These are phyloP conservation scores for Carex kokanica DNA, from an alignment of 176 grass and related monocot genomes.

Conservation along the genomic window DNA sequence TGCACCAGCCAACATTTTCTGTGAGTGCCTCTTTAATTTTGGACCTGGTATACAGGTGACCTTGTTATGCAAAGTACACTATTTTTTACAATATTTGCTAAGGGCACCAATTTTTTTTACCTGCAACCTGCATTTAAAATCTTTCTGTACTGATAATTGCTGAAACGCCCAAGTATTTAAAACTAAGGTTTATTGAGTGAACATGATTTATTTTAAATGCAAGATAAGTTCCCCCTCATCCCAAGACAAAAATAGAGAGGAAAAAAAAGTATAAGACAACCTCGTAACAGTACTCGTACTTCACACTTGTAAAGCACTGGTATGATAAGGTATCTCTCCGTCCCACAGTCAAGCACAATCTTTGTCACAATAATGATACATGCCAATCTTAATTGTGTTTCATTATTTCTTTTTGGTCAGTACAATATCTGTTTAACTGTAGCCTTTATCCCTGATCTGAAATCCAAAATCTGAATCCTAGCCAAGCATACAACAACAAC, in stretches of 20 bases:
- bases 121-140: not conserved
- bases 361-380: not conserved
- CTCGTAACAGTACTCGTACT: not conserved
- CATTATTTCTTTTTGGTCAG: not conserved
- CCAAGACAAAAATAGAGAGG: not conserved
- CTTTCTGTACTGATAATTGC: not conserved
- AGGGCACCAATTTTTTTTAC: not conserved
- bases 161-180: not conserved
- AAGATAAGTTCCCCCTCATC: not conserved
- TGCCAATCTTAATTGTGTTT: not conserved
- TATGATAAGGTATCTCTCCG: not conserved
- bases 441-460: not conserved
- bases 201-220: not conserved
- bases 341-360: not conserved
- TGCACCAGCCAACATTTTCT: constrained; percentile 84
- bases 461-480: not conserved
- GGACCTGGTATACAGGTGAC: not conserved
- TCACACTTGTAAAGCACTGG: not conserved
- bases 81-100: constrained; percentile 9
- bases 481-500: not conserved
- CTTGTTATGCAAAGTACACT: not conserved
- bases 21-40: constrained; percentile 45
- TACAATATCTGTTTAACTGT: not conserved
- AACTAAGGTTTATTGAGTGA: not conserved
- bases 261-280: not conserved